Percentiles rank a stretch among this genome's conserved stretches.
These are phyloP conservation scores for Talaromyces sp. DNA, from an alignment of 2,329 filamentous ascomycete genomes.

Conservation along the genomic window DNA sequence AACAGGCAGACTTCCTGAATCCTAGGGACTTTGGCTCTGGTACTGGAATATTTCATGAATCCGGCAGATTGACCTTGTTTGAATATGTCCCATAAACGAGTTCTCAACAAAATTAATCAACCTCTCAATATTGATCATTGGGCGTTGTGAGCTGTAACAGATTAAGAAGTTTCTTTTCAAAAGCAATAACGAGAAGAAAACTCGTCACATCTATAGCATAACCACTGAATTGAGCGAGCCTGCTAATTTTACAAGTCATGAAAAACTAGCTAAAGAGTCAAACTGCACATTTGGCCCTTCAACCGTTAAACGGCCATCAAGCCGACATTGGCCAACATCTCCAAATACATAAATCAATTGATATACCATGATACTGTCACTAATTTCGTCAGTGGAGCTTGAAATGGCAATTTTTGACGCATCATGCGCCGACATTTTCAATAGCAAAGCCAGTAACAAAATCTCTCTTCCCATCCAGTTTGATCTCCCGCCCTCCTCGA, in stretches of 20 bases:
- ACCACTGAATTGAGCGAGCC: background rate
- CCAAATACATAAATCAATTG: too few relatives aligned
- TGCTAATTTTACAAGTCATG: background rate
- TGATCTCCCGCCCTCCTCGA: constrained; percentile 18
- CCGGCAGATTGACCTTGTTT: too few relatives aligned
- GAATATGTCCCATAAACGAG: too few relatives aligned
- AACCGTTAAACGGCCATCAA: too few relatives aligned
- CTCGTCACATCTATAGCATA: background rate
- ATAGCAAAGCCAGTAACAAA: background rate
- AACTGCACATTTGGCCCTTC: background rate
- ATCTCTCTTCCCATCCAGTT: constrained; percentile 8
- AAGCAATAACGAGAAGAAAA: too few relatives aligned
- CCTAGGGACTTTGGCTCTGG: background rate
- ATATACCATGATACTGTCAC: background rate
- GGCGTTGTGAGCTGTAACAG: background rate
- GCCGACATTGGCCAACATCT: too few relatives aligned
- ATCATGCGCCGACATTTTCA: background rate
- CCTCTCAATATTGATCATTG: background rate
- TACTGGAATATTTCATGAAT: background rate
- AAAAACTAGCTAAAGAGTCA: background rate
- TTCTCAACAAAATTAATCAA: background rate
- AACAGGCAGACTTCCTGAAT: background rate
- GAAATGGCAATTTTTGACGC: background rate
- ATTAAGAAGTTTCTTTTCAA: background rate
- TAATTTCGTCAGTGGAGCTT: background rate